A percentile compares a stretch with the other conserved stretches of the same genome.
Conservation (phyloP, 345 rosid species). For the Pistacia vera region DNA sequence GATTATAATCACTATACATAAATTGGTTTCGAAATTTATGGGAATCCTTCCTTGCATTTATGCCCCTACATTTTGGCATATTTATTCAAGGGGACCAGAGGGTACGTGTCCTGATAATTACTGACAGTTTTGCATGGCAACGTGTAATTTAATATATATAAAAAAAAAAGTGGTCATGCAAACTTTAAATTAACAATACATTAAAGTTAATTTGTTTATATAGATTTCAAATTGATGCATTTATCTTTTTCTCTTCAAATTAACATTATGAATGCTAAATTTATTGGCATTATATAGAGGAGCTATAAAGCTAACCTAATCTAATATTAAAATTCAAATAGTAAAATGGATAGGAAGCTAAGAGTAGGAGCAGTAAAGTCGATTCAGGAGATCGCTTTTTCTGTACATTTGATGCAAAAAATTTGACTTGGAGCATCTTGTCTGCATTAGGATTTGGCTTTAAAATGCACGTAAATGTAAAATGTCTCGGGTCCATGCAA, state of each 20-base stretch:
- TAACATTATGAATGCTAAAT: too few species aligned
- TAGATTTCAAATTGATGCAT: too few species aligned
- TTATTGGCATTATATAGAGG: too few species aligned
- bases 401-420: background rate
- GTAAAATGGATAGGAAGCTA: background rate
- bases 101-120: background rate
- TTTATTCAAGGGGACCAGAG: background rate
- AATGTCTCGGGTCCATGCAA: conserved; percentile 57
- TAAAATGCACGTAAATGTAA: conserved; percentile 31
- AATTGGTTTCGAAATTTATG: conserved; percentile 10
- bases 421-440: conserved; percentile 9
- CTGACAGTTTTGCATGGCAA: background rate
- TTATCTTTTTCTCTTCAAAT: too few species aligned
- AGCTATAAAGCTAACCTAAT: too few species aligned
- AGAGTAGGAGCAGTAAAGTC: background rate
- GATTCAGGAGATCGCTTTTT: background rate
- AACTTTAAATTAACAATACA: too few species aligned
- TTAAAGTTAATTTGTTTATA: too few species aligned
- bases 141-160: background rate
- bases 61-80: conserved; percentile 9
- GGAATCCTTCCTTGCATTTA: conserved; percentile 27
- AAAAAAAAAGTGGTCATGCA: background rate
- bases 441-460: conserved; percentile 17
- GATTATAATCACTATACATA: background rate
- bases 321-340: too few species aligned